Evolutionary conservation across 164 flowering plant species (phyloP), one percentile per base, ranked within the genome.

Genomic region (Annona squamosa): DNA sequence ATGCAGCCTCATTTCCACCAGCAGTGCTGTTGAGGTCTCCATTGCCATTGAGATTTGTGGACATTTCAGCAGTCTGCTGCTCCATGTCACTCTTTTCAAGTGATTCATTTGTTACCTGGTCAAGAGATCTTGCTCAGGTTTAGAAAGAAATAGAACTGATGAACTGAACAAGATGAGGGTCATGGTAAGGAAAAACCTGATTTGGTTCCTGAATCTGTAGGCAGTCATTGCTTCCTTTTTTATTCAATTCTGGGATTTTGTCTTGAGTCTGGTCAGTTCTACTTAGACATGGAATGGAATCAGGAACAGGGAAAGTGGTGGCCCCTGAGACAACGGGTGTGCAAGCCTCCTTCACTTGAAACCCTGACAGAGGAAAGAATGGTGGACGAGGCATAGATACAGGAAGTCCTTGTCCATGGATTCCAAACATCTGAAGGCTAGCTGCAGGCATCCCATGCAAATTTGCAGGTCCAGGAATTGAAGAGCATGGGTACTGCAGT

Each of bases 351-450:
- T 77, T 85, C 48, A 79, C 44, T 48, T 76, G 73, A 74, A 85
- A 81, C 63, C 81, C 87, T 3, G 90, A 63, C 48, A 81, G 6
- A 72, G 88, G 87, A 72, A 72, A 44, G 45, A 80, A 56, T 6
- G 92, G 89, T 67, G 86, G 75, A 71, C 68, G 81, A 69, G 87
- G 86, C 80, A 84, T 78, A 41, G 91, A 67, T 81, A 84, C 74
- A 43, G 87, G 82, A 77, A 79, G 78, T 70, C 89, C 90, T 78
- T 84, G 93, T 76, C 85, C 82, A 64, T 86, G 89, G 66, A 85
- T 78, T 66, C 89, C 92, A 74, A 83, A 85, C 78, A 82, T 74
- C 48, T 76, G 91, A 72, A 80, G 79, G 69, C 78, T 83, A 48
- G 89, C 64, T 62, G 86, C 86, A 52, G 84, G 82, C 86, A 82